Evolutionary conservation across 345 rosid species (phyloP), one percentile per base, ranked within the genome.

Genomic region (Odontarrhena argentea): DNA sequence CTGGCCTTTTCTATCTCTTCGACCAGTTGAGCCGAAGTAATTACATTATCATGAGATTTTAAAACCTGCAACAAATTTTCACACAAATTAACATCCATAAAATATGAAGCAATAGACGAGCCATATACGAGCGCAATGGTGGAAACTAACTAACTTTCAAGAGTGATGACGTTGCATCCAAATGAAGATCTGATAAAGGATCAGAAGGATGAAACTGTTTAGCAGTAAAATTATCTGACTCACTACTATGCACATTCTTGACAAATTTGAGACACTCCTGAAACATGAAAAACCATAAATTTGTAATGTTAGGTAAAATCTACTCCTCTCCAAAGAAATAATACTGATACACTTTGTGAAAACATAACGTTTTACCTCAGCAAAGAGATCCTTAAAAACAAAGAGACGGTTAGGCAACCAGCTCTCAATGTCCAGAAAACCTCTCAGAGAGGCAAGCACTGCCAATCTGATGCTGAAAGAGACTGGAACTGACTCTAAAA

Each of bases 241-340:
- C 87, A 46, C 81, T 85, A 70, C 81, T 84, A 54, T 85, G 95
- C 37, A 84, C 78, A 71, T 82, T 92, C 87, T 79, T 87, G 47
- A 88, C 62, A 75, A 84, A 94, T 75, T 88, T 84, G 61, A 94
- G 83, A 76, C 97, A 88, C 77, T 88, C 99, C 99, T 94, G 86
- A 63, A 80, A 62, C 34, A 53, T 51, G 11, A 4, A 11, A 49
- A 15, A 59, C 67, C 30, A 54, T 53, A 52, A 74, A 62, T 34
- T 55, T 12, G 55, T 63, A 28, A 58, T 44, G 36, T 46, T 50
- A 32, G 40, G 9, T 49, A 30, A 14, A 9, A 74, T 59, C 46
- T 63, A 45, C 54, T 42, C 52, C 30, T 54, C 63, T 25, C 63
- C 57, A 32, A 3, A 38, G 30, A 40, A 34, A 18, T 37, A 11